Percentiles rank a stretch among this genome's conserved stretches.
Conservation (phyloP, 495 filamentous ascomycete species). For the Aspergillus cristatus region DNA sequence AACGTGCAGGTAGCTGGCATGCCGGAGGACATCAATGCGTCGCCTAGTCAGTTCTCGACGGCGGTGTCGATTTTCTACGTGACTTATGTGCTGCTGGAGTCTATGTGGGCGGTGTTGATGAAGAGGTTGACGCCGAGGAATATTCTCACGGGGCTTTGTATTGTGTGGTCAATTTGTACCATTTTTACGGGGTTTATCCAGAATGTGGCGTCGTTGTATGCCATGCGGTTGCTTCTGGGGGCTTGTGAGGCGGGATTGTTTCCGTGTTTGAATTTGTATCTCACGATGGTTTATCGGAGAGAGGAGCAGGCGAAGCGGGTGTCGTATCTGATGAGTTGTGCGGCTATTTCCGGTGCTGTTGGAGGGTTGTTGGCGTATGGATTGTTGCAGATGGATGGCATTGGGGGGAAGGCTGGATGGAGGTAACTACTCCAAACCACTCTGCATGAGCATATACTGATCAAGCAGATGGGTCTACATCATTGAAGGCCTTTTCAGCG, state of each 20-base stretch:
- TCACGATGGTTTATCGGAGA: slow-evolving; percentile 42
- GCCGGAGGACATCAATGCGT: slow-evolving; percentile 35
- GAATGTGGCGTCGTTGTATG: slow-evolving; percentile 40
- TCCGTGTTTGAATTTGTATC: slow-evolving; percentile 49
- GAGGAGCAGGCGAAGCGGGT: slow-evolving; percentile 37
- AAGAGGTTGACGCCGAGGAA: slow-evolving; percentile 39
- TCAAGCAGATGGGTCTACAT: slow-evolving; percentile 38
- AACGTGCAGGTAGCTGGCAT: slow-evolving; percentile 40
- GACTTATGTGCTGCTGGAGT: slow-evolving; percentile 40
- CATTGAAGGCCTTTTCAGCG: slow-evolving; percentile 46
- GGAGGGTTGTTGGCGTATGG: slow-evolving; percentile 39
- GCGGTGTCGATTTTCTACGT: slow-evolving; percentile 45
- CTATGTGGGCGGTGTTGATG: slow-evolving; percentile 34
- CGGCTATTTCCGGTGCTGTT: slow-evolving; percentile 34
- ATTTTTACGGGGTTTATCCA: slow-evolving; percentile 45
- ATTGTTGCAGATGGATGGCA: slow-evolving; percentile 35
- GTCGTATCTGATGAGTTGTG: slow-evolving; percentile 33
- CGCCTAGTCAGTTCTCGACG: slow-evolving; percentile 32
- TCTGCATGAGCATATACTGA: neutral
- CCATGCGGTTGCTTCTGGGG: slow-evolving; percentile 53
- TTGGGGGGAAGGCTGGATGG: slow-evolving; percentile 33
- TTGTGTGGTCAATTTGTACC: slow-evolving; percentile 45
- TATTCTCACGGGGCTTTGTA: slow-evolving; percentile 27
- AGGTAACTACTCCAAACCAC: slow-evolving; percentile 16
- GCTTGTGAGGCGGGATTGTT: slow-evolving; percentile 61